These are phyloP conservation scores for Cryptococcus deneoformans DNA, from an alignment of 1,284 basidiomycete species.

Conservation along the genomic window DNA sequence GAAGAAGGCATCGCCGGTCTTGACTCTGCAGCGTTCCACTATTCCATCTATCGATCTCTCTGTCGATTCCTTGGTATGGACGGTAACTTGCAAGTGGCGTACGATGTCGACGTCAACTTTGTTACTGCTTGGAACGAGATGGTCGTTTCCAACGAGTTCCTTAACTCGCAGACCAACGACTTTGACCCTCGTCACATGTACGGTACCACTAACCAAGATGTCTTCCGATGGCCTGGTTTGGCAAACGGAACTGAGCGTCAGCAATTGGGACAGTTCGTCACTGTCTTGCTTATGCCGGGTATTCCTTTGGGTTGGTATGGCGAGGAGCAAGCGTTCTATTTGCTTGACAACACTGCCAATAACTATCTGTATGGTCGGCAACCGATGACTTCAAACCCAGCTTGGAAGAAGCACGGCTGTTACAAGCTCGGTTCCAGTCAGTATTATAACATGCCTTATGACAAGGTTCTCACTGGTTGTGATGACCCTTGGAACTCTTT, in stretches of 20 bases:
- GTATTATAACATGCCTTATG: slow-evolving; percentile 84
- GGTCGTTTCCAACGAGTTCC: slow-evolving; percentile 79
- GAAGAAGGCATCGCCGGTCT: slow-evolving; percentile 61
- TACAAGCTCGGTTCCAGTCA: slow-evolving; percentile 82
- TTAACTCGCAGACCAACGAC: slow-evolving; percentile 64
- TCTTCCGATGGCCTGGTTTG: slow-evolving; percentile 85
- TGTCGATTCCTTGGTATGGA: slow-evolving; percentile 88
- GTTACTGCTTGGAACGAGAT: slow-evolving; percentile 84
- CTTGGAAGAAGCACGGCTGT: slow-evolving; percentile 90
- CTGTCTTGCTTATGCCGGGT: slow-evolving; percentile 77
- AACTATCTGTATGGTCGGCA: slow-evolving; percentile 87
- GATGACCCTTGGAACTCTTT: slow-evolving; percentile 82
- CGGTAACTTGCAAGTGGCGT: slow-evolving; percentile 81
- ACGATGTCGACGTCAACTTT: slow-evolving; percentile 76
- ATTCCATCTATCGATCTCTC: slow-evolving; percentile 81
- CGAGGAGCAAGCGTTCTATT: slow-evolving; percentile 80
- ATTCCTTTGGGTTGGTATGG: slow-evolving; percentile 81
- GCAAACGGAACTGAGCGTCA: slow-evolving; percentile 75
- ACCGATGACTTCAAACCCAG: slow-evolving; percentile 75
- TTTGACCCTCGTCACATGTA: slow-evolving; percentile 84
- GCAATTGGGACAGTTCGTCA: slow-evolving; percentile 71
- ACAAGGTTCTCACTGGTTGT: slow-evolving; percentile 72
- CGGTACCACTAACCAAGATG: slow-evolving; percentile 86
- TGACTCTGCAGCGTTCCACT: slow-evolving; percentile 82
- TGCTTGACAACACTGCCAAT: slow-evolving; percentile 74